Conservation (phyloP, 1,139 yeast genomes). For the Suzukiozyma palmioleophila region DNA sequence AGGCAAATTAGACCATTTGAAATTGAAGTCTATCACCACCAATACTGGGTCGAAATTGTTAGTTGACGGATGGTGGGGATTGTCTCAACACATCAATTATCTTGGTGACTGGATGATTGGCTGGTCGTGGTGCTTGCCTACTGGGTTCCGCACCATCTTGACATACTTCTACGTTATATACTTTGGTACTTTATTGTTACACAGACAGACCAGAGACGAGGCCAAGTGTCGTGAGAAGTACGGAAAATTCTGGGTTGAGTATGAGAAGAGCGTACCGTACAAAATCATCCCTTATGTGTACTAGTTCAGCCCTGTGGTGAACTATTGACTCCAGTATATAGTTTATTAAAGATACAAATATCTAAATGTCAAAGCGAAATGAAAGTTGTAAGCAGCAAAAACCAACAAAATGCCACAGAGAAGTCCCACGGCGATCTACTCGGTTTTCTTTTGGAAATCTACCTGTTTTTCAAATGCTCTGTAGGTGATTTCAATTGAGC, state of each 20-base stretch:
- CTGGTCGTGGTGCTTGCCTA: constrained; percentile 87
- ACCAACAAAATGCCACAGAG: too few species aligned
- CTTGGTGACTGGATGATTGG: constrained; percentile 95
- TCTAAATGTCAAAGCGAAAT: not conserved
- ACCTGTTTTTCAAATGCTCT: constrained; percentile 68
- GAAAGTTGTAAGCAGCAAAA: not conserved
- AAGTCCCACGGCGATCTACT: too few species aligned
- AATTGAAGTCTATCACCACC: constrained; percentile 66
- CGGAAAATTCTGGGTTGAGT: constrained; percentile 80
- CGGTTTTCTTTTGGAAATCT: constrained; percentile 59
- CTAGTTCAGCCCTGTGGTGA: too few species aligned
- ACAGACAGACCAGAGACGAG: constrained; percentile 89
- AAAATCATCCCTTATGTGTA: constrained; percentile 87
- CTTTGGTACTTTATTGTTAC: constrained; percentile 76
- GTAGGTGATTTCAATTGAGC: constrained; percentile 62
- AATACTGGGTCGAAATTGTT: constrained; percentile 75
- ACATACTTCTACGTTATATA: constrained; percentile 85
- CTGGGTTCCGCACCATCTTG: constrained; percentile 76
- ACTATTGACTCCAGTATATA: too few species aligned
- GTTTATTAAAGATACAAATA: too few species aligned
- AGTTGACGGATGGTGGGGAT: constrained; percentile 95
- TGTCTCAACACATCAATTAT: constrained; percentile 89
- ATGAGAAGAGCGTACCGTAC: constrained; percentile 76
- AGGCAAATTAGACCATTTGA: constrained; percentile 61
- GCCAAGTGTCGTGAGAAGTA: constrained; percentile 85